Conservation (phyloP, 768 basidiomycete species). For the Boletus reticuloceps region DNA sequence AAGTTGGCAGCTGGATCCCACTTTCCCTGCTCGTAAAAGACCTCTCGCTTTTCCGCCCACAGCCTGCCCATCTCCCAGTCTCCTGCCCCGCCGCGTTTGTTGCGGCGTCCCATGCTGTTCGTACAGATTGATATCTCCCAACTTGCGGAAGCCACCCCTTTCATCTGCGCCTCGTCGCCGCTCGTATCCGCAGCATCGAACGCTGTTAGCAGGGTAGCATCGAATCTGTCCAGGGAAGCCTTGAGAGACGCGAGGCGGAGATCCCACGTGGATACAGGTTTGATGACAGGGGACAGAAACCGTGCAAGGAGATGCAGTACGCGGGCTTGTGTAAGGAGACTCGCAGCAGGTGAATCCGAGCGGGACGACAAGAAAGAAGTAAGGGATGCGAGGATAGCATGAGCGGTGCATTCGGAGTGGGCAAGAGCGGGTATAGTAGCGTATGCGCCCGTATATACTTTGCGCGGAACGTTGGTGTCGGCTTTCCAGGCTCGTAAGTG, state of each 20-base stretch:
- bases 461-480: conserved; percentile 41
- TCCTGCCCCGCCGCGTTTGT: not conserved
- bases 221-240: conserved; percentile 84
- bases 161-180: conserved; percentile 74
- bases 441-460: conserved; percentile 66
- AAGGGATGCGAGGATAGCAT: conserved; percentile 55
- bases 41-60: conserved; percentile 93
- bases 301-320: conserved; percentile 67
- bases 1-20: conserved; percentile 86
- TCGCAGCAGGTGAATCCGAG: conserved; percentile 35
- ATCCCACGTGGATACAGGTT: conserved; percentile 70
- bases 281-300: conserved; percentile 69
- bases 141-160: conserved; percentile 59
- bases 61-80: conserved; percentile 95
- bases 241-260: conserved; percentile 63
- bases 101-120: not conserved
- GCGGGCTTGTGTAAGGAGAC: conserved; percentile 59
- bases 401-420: conserved; percentile 62
- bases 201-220: conserved; percentile 77
- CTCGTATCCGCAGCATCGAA: conserved; percentile 84
- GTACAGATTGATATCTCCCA: conserved; percentile 1
- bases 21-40: conserved; percentile 81
- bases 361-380: conserved; percentile 41
- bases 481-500: conserved; percentile 19
- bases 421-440: conserved; percentile 58